Percentiles rank a stretch among this genome's conserved stretches.
phyloP scores from a whole-genome alignment of 2,329 filamentous ascomycete species.

The Talaromyces amestolkiae region DNA sequence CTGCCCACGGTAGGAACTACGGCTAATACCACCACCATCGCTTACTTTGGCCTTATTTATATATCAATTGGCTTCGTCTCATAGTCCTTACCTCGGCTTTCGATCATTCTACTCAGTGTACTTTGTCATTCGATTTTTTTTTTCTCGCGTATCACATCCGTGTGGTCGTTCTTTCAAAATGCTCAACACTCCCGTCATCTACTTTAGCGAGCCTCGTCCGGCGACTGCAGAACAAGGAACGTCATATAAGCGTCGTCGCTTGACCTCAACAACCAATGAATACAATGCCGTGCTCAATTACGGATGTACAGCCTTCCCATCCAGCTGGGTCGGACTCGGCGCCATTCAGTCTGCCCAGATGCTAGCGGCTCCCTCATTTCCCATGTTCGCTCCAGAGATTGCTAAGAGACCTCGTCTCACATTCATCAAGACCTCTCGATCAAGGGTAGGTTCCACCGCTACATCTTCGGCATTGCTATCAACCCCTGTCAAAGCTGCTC shows the following conservation, averaged over 20 bases:
- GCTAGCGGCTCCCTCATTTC: conserved; percentile 15
- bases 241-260: conserved; percentile 7
- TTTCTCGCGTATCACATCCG: not conserved
- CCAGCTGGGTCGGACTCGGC: conserved; percentile 7
- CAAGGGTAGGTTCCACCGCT: conserved; percentile 13
- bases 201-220: conserved; percentile 5
- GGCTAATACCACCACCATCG: not conserved
- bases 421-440: conserved; percentile 4
- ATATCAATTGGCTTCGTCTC: not conserved
- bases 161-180: not conserved
- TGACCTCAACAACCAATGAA: not conserved
- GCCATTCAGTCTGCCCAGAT: conserved; percentile 15
- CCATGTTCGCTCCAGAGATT: conserved; percentile 15
- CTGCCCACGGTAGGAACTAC: not conserved
- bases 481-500: not conserved
- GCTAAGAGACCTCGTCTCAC: not conserved
- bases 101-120: not conserved
- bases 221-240: not conserved
- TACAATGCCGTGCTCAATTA: not conserved
- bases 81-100: not conserved
- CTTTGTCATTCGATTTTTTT: not conserved
- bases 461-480: conserved; percentile 19
- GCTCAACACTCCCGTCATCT: conserved; percentile 8
- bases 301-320: conserved; percentile 1
- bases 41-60: conserved; percentile 10